Evolutionary conservation across 345 rosid species (phyloP), one percentile per base, ranked within the genome.

Genomic region (Brassica carinata): DNA sequence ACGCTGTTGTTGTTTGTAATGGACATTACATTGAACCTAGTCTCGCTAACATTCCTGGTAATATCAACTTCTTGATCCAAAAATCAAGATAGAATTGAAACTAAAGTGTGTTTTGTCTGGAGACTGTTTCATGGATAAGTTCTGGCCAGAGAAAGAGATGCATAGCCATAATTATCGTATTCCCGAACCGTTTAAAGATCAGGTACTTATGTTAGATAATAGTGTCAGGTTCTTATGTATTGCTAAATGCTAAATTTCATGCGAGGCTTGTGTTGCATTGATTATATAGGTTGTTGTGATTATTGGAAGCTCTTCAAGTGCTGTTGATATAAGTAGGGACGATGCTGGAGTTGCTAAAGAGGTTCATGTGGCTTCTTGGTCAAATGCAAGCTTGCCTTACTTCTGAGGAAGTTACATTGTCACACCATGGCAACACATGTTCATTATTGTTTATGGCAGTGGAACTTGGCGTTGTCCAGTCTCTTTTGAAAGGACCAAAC

Each of bases 141-240:
- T 78, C 78, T 31, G 99, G 99, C 98, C 96, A 2, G 98, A 98
- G 74, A 91, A 87, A 84, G 94, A 91, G 83, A 84, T 90, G 81
- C 92, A 95, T 83, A 91, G 99, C 74, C 98, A 93, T 87, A 93
- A 87, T 53, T 93, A 93, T 45, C 90, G 99, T 10, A 40, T 74
- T 64, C 94, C 96, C 0, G 89, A 87, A 64, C 90, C 89, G 5
- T 93, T 87, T 45, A 87, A 48, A 19, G 91, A 86, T 85, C 90
- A 84, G 84, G 99, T 90, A 19, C 15, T 11, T 3, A 45, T 45
- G 15, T 45, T 5, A 1, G 17, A 4, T 11, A 48, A 55, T 8
- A 71, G 2, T 7, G 66, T 53, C 26, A 9, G 26, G 33, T 10
- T 45, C 11, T 4, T 5, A 57, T 66, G 68, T 65, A 59, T 18